Evolutionary conservation across 2,329 filamentous ascomycete species (phyloP).

Genomic region (Zymoseptoria crescenta): DNA sequence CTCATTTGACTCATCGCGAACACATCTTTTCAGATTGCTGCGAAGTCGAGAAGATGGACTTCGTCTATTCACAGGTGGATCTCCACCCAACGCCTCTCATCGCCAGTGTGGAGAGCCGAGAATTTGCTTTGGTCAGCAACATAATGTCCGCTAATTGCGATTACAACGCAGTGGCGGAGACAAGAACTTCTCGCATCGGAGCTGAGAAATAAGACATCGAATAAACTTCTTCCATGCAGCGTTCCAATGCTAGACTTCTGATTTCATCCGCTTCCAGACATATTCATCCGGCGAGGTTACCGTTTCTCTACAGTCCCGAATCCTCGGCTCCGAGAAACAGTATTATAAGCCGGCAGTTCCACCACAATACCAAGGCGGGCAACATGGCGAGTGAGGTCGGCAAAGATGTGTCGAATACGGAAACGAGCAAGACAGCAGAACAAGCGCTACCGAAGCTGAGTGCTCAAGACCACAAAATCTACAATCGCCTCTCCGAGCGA

Average conservation of each 20-base stretch:
- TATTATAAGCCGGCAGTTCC: background rate
- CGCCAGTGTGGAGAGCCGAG: background rate
- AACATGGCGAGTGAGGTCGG: background rate
- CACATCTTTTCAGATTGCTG: too few relatives aligned
- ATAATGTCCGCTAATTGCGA: background rate
- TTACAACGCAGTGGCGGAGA: background rate
- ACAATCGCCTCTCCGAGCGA: slow-evolving; percentile 64
- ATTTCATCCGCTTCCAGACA: background rate
- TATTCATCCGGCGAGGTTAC: background rate
- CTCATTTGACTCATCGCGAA: too few relatives aligned
- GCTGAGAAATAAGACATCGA: background rate
- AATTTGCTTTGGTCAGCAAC: background rate
- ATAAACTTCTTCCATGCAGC: background rate
- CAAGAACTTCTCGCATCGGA: background rate
- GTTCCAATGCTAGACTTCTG: background rate
- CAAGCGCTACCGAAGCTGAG: slow-evolving; percentile 54
- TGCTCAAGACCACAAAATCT: slow-evolving; percentile 57
- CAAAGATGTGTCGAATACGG: background rate
- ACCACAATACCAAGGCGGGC: background rate
- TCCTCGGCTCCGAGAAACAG: background rate
- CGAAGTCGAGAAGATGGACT: too few relatives aligned
- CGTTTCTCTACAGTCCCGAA: background rate
- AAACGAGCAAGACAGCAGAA: slow-evolving; percentile 19
- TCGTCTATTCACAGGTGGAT: too few relatives aligned
- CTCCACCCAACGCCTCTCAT: too few relatives aligned